Base-by-base conservation (phyloP, 805 yeast species). In the Priceomyces carsonii region DNA sequence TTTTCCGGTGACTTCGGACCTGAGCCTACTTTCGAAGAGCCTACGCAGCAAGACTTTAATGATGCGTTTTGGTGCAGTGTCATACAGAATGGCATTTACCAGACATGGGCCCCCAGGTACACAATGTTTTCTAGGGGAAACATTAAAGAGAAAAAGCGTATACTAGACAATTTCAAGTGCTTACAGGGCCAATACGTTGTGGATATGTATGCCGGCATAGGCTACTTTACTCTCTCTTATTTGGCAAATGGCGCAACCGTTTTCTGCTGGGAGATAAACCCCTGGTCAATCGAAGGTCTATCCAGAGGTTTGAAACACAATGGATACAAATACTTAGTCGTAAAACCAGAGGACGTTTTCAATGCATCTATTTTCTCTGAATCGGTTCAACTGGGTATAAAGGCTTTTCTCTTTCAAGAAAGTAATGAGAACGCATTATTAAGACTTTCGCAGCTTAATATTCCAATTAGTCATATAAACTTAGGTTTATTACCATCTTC, bases 61-160 rank as follows among this genome's bases (percentile, higher is more conserved):
- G 27, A 49, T 0, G 83, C 85, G 0, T 75, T 87, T 46, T 87
- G 95, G 95, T 84, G 89, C 47, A 57, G 69, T 8, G 70, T 71
- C 1, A 59, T 67, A 2, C 96, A 87, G 49, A 85, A 88, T 54
- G 89, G 88, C 2, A 77, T 87, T 3, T 64, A 55, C 43, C 96
- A 87, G 50, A 70, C 74, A 7, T 87, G 96, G 96, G 86, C 91
- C 5, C 96, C 96, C 2, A 55, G 71, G 36, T 82, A 78, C 50
- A 85, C 95, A 2, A 87, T 87, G 96, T 88, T 88, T 53, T 81
- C 90, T 32, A 59, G 96, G 13, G 96, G 96, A 1, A 87, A 87
- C 53, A 76, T 88, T 47, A 83, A 83, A 44, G 96, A 87, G 51
- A 87, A 87, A 55, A 71, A 77, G 9, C 58, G 96, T 14, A 69